Evolutionary conservation across 441 rosid genomes (phyloP).

Genomic region (Aleurites moluccanus): DNA sequence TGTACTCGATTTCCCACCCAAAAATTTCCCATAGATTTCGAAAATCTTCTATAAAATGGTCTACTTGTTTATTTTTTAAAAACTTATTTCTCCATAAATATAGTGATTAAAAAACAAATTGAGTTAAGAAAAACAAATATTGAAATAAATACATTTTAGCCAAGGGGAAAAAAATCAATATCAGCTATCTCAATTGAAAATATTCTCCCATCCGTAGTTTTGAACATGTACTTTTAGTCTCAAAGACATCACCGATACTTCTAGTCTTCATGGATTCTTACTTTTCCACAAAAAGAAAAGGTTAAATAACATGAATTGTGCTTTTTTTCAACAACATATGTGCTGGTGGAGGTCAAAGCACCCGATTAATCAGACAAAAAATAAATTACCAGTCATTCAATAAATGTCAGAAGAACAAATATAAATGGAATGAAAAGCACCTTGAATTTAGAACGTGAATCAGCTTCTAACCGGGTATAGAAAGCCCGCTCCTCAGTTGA

Average conservation of each 20-base stretch:
- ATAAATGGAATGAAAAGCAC: conserved; percentile 34
- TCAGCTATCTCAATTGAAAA: not conserved
- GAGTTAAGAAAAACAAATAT: not conserved
- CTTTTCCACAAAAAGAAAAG: not conserved
- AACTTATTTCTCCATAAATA: not conserved
- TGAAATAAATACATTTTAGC: not conserved
- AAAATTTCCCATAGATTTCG: not conserved
- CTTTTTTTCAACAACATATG: conserved; percentile 5
- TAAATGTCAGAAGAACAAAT: conserved; percentile 8
- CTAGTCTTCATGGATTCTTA: not conserved
- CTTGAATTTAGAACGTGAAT: conserved; percentile 82
- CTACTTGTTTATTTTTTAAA: not conserved
- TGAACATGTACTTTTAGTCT: not conserved
- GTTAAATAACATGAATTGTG: not conserved
- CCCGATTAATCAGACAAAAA: not conserved
- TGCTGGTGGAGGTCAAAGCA: not conserved
- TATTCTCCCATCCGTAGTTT: not conserved
- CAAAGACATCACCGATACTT: not conserved
- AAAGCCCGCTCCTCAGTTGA: conserved; percentile 82
- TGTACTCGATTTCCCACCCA: not conserved
- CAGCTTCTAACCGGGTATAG: conserved; percentile 77
- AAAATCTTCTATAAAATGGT: not conserved
- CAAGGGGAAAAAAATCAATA: not conserved
- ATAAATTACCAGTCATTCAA: not conserved
- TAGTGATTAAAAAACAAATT: not conserved